A percentile compares a stretch with the other conserved stretches of the same genome.
Conservation (phyloP, 208 protist species). For the Trypanosoma platydactyli region DNA sequence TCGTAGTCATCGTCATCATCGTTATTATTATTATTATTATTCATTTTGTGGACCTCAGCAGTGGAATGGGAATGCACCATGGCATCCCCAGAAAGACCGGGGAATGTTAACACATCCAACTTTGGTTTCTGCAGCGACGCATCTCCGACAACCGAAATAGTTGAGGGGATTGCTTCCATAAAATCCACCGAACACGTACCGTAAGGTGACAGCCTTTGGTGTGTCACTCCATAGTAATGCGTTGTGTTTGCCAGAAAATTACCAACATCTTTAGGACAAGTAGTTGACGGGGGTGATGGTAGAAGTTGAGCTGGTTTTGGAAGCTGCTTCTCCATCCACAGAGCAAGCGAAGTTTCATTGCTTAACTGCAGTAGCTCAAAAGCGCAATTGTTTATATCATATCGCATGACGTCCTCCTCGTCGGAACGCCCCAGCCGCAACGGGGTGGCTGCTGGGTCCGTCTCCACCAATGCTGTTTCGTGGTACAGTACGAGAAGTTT, state of each 20-base stretch:
- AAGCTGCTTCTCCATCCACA: constrained; percentile 42
- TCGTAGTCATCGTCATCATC: constrained; percentile 15
- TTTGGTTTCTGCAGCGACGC: not conserved
- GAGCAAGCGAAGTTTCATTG: constrained; percentile 29
- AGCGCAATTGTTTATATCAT: constrained; percentile 19
- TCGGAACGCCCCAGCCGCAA: constrained; percentile 21
- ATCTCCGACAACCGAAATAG: not conserved
- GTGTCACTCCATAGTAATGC: constrained; percentile 21
- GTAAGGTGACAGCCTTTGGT: constrained; percentile 5
- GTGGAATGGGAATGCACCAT: not conserved
- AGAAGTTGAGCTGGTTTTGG: constrained; percentile 22
- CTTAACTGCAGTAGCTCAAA: constrained; percentile 32
- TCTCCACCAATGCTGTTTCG: constrained; percentile 26
- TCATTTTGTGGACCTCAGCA: not conserved
- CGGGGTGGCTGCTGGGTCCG: not conserved
- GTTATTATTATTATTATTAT: not conserved
- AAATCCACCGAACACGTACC: not conserved
- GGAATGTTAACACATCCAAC: constrained; percentile 1
- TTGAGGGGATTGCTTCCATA: not conserved
- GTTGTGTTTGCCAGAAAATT: constrained; percentile 22
- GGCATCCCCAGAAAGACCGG: not conserved
- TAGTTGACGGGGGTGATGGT: not conserved
- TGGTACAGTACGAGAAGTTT: constrained; percentile 30
- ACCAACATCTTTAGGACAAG: not conserved
- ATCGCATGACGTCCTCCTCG: constrained; percentile 22